Evolutionary conservation across 2,329 filamentous ascomycete species (phyloP), one percentile per base, ranked within the genome.

Genomic region (Ceratocystiopsis minuta): DNA sequence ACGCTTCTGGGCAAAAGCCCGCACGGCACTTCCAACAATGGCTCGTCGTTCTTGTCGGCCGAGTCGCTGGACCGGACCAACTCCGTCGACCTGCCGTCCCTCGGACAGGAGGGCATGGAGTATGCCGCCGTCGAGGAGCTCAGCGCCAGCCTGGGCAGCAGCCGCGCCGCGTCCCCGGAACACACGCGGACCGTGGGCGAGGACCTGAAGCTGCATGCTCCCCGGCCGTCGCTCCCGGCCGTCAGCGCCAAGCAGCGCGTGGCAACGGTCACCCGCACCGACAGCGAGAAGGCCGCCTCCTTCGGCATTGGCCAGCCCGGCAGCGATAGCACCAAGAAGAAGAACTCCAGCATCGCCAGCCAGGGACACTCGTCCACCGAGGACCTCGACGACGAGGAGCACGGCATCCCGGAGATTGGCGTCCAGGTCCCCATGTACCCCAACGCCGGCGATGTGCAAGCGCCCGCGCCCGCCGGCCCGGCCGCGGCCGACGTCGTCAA

Each of bases 371-470:
- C 68, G 9, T 44, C 46, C 36, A 65, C 66, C 43, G 65, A 68
- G 37, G 60, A 59, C 35, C 55, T 61, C 35, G 80, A 80, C 16
- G 81, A 88, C 37, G 81, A 90, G 39, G 82, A 90, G 49, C 78
- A 86, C 43, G 88, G 87, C 17, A 94, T 95, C 52, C 87, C 87
- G 2, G 83, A 92, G 55, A 90, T 95, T 50, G 88, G 88, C 38
- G 75, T 83, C 53, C 80, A 87, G 54, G 88, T 98, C 34, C 90
- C 90, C 39, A 90, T 98, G 83, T 80, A 90, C 55, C 81, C 79
- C 41, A 75, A 90, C 56, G 83, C 90, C 36, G 90, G 90, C 47
- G 88, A 96, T 56, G 90, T 96, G 11, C 90, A 98, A 62, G 90
- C 90, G 14, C 90, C 90, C 3, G 90, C 87, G 2, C 86, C 87